Evolutionary conservation across 495 filamentous ascomycete genomes (phyloP).

Genomic region (Penicillium odoratum): DNA sequence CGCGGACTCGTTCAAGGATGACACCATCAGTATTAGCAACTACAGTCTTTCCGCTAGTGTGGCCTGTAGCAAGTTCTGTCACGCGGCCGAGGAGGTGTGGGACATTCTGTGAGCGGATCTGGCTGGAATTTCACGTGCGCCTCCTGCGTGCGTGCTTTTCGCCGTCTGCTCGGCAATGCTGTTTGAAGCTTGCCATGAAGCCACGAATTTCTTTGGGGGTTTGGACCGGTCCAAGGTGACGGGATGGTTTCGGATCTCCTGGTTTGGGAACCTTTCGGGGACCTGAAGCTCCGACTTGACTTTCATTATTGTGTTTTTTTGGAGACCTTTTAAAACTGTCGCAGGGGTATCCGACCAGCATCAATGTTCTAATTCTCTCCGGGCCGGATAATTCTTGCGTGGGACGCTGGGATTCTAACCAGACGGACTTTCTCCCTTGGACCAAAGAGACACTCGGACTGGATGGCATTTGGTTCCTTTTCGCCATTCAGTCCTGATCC

Average conservation of each 20-base stretch:
- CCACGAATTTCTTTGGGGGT: slow-evolving; percentile 34
- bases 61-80: slow-evolving; percentile 98
- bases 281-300: background rate
- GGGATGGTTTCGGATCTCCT: background rate
- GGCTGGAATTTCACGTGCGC: slow-evolving; percentile 15
- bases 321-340: background rate
- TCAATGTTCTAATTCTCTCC: slow-evolving; percentile 1
- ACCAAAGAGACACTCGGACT: slow-evolving; percentile 28
- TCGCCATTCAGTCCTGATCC: slow-evolving; percentile 32
- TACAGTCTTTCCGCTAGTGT: slow-evolving; percentile 96
- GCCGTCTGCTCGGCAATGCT: slow-evolving; percentile 8
- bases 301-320: slow-evolving; percentile 6
- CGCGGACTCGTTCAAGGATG: slow-evolving; percentile 90
- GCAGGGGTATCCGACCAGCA: slow-evolving; percentile 4
- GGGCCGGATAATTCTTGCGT: background rate
- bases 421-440: slow-evolving; percentile 6
- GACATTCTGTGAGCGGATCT: slow-evolving; percentile 66
- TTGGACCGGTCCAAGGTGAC: slow-evolving; percentile 4
- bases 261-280: background rate
- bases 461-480: slow-evolving; percentile 40
- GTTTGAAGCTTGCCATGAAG: slow-evolving; percentile 27
- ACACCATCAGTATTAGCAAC: slow-evolving; percentile 97
- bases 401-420: slow-evolving; percentile 1
- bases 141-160: slow-evolving; percentile 7
- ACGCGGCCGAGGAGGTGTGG: slow-evolving; percentile 96